A percentile compares a stretch with the other conserved stretches of the same genome.
Evolutionary conservation across 805 yeast species (phyloP).

Genomic region (Candida rishiriensis): DNA sequence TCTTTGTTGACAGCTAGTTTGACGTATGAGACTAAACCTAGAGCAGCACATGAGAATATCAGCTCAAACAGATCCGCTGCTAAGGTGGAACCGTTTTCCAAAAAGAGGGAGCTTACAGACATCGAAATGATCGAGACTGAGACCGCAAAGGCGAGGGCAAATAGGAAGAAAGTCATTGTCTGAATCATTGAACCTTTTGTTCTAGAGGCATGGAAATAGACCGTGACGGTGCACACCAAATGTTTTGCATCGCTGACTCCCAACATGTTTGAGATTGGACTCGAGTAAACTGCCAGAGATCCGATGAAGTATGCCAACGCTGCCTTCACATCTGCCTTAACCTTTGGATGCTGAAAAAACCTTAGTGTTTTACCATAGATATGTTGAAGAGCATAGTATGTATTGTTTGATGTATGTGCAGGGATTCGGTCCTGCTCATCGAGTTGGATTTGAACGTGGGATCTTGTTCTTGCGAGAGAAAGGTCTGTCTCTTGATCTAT

Average conservation of each 20-base stretch:
- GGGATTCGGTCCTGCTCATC: no score
- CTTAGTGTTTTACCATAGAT: neutral
- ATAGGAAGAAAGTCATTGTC: conserved; percentile 55
- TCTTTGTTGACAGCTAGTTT: conserved; percentile 64
- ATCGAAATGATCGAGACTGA: conserved; percentile 53
- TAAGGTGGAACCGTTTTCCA: conserved; percentile 38
- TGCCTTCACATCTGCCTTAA: conserved; percentile 49
- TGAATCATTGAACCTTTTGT: conserved; percentile 79
- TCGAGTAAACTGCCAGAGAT: conserved; percentile 64
- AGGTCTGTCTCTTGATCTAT: conserved; percentile 7
- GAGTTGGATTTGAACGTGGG: no score
- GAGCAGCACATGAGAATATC: conserved; percentile 45
- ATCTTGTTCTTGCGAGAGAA: no score
- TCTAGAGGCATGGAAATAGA: conserved; percentile 79
- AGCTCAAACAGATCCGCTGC: conserved; percentile 52
- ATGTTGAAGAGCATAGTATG: neutral
- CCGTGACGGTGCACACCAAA: conserved; percentile 76
- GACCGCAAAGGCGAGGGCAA: conserved; percentile 51
- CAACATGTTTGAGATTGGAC: conserved; percentile 43
- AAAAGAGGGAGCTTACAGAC: conserved; percentile 33
- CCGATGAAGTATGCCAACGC: conserved; percentile 72
- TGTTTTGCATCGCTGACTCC: conserved; percentile 75
- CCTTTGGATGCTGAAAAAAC: conserved; percentile 1
- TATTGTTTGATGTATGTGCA: neutral
- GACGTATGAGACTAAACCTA: conserved; percentile 65